Evolutionary conservation across 2,329 filamentous ascomycete genomes (phyloP), one percentile per base, ranked within the genome.

Genomic region (Alternaria conjuncta): DNA sequence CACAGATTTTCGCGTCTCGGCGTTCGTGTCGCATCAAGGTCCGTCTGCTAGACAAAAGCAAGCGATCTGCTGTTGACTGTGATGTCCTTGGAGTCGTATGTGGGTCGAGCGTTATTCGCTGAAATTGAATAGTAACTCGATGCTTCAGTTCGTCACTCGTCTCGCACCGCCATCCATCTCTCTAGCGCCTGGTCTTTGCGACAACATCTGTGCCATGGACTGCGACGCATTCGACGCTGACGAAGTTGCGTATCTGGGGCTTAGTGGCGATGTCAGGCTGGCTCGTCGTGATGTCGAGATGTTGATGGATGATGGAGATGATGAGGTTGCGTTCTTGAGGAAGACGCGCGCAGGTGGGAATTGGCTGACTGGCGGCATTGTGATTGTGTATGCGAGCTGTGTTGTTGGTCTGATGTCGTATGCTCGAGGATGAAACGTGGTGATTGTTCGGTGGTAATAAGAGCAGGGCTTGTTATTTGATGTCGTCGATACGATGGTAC

Each of bases 271-370:
- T 6, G 66, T 46, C 36, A 69, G 43, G 8, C 61, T 50, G 20
- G 66, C 50, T 57, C 57, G 57, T 50, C 64, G 47, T 7, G 58
- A 49, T 13, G 62, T 23, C 15, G 59, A 44, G 21, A 45, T 54
- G 20, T 56, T 51, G 18, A 61, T 61, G 49, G 64, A 43, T 9
- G 57, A 58, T 50, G 67, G 50, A 21, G 66, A 50, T 6, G 56
- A 46, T 6, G 56, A 46, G 11, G 59, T 20, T 20, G 64, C 54
- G 6, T 61, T 66, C 55, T 77, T 75, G 57, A 77, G 63, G 57
- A 75, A 77, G 65, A 76, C 73, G 20, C 75, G 70, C 6, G 75
- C 75, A 11, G 75, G 74, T 13, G 75, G 75, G 60, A 77, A 75
- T 69, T 76, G 73, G 64, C 73, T 75, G 61, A 77, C 67, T 58